Evolutionary conservation across 78 protist genomes (phyloP), one percentile per base, ranked within the genome.

Genomic region (Dictyostelium purpureum): DNA sequence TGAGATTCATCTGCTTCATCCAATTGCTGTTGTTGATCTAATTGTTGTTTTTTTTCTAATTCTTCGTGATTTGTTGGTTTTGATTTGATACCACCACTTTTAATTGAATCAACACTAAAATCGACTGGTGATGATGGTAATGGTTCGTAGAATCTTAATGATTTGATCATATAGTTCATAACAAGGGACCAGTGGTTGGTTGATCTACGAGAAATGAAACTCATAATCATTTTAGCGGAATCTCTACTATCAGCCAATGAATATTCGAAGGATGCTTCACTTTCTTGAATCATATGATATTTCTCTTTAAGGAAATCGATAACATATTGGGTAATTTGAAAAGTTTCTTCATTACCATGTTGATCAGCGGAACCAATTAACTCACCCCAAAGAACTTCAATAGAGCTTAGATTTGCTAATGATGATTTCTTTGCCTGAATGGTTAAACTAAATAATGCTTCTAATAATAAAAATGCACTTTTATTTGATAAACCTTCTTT

Each of bases 341-440:
- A 18, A 9, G 42, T 6, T 35, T 33, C 24, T 26, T 33, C 31
- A 24, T 6, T 37, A 7, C 19, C 2, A 40, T 40, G 52, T 12
- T 14, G 5, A 42, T 83, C 90, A 40, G 80, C 90, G 0, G 74
- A 54, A 4, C 65, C 21, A n/a, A 75, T 61, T 42, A 83, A n/a
- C 43, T 83, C 90, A 21, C 81, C 70, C 90, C 90, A 83, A 14
- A 83, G 24, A 14, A 83, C 73, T 49, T 83, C 90, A 3, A 83
- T 38, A 0, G 90, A 21, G 1, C 28, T 38, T 16, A 51, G 80
- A 28, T 33, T 70, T 28, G 38, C 18, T 7, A 71, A 51, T 4
- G 89, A 18, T 14, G n/a, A 42, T 28, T 14, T 11, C 40, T 31
- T 67, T 16, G 90, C 51, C 43, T 83, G 90, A 24, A 71, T 70